Base-by-base conservation (phyloP, 2,329 filamentous ascomycete species). In the Epichloe sylvatica region DNA sequence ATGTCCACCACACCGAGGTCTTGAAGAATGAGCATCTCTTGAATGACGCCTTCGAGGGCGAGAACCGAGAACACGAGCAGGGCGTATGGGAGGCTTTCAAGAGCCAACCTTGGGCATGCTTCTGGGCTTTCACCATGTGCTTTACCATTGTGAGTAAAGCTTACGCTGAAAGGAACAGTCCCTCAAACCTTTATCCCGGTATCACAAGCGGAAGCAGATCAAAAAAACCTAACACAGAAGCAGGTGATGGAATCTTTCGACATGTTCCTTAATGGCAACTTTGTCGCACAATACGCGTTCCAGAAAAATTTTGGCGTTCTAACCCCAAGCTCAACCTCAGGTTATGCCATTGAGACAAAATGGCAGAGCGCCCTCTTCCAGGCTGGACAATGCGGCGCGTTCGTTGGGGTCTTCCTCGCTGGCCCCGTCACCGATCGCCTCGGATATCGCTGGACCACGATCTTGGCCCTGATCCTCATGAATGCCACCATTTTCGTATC, bases 161-260 rank as follows among this genome's bases (percentile, higher is more conserved):
- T 9, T 30, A 3, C 9, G 30, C 9, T 30, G 30, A 9, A 2
- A 11, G 30, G 30, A 3, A 30, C 30, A 4, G 30, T 30, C 9
- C 30, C 30, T 30, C 2, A 1, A 30, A 30, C 30, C 30, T 30
- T 30, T 30, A 30, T 4, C 0, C 30, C 9, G 30, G 30, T 9
- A 30, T 30, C 0, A 30, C 30, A 30, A 30, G 30, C 30, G 30
- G 30, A 30, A 30, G 25, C 3, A 30, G 25, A 11, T 11, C 25
- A 17, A 30, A 30, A 23, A 43, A 6, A 3, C 7, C 36, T 40
- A 23, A 46, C 35, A n/a, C 7, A 30, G 7, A 39, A 8, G 5
- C n/a, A 73, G 70, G 67, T 74, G 50, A 74, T 74, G 71, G 71
- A 74, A 53, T 68, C 70, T 0, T 74, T 71, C 61, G 68, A 70